phyloP scores from a whole-genome alignment of 148 eudicot species.

The Mesembryanthemum crystallinum region DNA sequence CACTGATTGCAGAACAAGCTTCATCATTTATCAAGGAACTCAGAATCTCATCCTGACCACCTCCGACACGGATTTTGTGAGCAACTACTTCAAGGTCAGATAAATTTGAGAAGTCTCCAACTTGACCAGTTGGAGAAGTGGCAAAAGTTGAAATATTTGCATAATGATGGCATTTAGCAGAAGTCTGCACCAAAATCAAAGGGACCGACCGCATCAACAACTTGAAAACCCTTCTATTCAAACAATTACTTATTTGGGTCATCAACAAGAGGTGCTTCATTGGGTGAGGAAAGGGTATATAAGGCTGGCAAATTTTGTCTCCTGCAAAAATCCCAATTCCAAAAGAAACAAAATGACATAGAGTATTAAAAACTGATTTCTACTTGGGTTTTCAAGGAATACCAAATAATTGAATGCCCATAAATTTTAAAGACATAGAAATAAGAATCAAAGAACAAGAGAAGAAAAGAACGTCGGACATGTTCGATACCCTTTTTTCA shows the following conservation, averaged over 20 bases:
- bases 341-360: background rate
- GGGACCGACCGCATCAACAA: constrained; percentile 3
- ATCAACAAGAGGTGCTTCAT: constrained; percentile 24
- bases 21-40: constrained; percentile 43
- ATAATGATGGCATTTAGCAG: constrained; percentile 13
- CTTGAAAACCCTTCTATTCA: constrained; percentile 17
- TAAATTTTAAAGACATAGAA: background rate
- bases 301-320: background rate
- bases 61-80: constrained; percentile 38
- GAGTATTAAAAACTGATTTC: background rate
- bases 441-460: background rate
- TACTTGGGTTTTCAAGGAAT: constrained; percentile 5
- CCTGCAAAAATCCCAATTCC: constrained; percentile 18
- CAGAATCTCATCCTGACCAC: constrained; percentile 41
- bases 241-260: constrained; percentile 9
- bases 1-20: constrained; percentile 34
- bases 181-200: background rate
- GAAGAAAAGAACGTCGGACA: background rate
- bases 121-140: constrained; percentile 3
- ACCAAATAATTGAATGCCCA: background rate
- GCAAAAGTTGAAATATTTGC: constrained; percentile 12
- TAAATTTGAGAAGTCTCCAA: constrained; percentile 11
- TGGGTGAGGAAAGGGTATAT: constrained; percentile 4
- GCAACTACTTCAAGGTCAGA: constrained; percentile 38
- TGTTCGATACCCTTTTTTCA: background rate